phyloP scores from a whole-genome alignment of 176 grass and related monocot species.

The Aegilops umbellulata region DNA sequence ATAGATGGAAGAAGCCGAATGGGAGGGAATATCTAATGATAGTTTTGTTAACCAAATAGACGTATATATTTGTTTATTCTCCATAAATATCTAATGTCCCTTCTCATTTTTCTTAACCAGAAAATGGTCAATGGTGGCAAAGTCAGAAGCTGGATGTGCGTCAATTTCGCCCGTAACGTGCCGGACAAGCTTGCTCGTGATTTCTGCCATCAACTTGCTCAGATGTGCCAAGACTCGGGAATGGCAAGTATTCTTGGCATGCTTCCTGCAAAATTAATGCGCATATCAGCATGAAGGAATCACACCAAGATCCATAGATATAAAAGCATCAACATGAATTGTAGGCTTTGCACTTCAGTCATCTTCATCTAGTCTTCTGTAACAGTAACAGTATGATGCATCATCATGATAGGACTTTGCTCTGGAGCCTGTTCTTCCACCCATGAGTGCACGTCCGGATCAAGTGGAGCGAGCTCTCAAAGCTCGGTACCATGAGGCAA shows the following conservation, averaged over 20 bases:
- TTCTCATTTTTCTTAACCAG: constrained; percentile 36
- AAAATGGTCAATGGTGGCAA: constrained; percentile 91
- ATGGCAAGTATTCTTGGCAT: constrained; percentile 54
- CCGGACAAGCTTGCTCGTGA: constrained; percentile 49
- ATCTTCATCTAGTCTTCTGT: neutral
- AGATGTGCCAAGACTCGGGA: constrained; percentile 84
- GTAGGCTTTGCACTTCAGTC: neutral
- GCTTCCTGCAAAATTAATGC: neutral
- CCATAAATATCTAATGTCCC: neutral
- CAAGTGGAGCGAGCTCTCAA: constrained; percentile 66
- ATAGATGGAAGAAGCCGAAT: neutral
- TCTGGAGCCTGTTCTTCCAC: constrained; percentile 64
- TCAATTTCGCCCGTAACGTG: constrained; percentile 75
- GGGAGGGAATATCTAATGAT: no score
- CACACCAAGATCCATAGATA: neutral
- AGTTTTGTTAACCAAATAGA: neutral
- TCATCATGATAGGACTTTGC: constrained; percentile 55
- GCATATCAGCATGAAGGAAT: neutral
- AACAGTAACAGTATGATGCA: neutral
- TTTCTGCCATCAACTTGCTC: constrained; percentile 76
- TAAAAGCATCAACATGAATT: neutral
- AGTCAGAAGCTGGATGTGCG: constrained; percentile 74
- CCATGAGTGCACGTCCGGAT: constrained; percentile 45
- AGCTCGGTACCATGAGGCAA: constrained; percentile 58
- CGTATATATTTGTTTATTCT: neutral